A percentile compares a stretch with the other conserved stretches of the same genome.
Evolutionary conservation across 352 stramenopile species (phyloP).

Genomic region (Pythium brassicae): DNA sequence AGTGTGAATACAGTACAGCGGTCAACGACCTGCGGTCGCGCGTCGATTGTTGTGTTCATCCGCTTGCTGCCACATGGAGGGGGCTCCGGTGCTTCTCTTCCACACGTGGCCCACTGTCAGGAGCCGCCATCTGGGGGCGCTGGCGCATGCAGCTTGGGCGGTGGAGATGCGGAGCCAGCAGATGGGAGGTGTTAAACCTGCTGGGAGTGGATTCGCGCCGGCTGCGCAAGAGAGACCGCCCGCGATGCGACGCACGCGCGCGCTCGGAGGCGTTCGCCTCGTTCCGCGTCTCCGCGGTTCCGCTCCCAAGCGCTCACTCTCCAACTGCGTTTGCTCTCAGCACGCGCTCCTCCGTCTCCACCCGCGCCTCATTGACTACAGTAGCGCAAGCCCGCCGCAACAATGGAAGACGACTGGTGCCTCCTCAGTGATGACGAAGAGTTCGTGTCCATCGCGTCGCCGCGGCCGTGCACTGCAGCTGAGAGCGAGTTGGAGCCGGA

Average conservation of each 20-base stretch:
- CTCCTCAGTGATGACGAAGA: constrained; percentile 42
- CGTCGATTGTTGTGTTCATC: neutral
- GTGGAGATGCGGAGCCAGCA: constrained; percentile 10
- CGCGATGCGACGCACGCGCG: neutral
- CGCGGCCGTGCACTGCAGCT: neutral
- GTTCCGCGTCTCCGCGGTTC: neutral
- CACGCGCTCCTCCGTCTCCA: neutral
- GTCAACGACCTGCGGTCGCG: no score
- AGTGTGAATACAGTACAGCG: no score
- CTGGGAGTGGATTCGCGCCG: constrained; percentile 7
- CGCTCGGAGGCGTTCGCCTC: neutral
- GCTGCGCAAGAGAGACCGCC: neutral
- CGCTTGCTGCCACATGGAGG: neutral
- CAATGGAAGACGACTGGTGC: constrained; percentile 58
- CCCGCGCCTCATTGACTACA: neutral
- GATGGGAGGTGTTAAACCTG: neutral
- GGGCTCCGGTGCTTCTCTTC: neutral
- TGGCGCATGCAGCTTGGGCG: neutral
- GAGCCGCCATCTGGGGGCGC: neutral
- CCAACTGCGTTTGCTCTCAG: neutral
- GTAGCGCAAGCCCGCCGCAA: neutral
- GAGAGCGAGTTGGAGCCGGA: constrained; percentile 27
- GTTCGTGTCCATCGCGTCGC: constrained; percentile 5
- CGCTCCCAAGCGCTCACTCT: constrained; percentile 2
- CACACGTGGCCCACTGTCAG: neutral